Evolutionary conservation across 116 monocot genomes (phyloP).

Genomic region (Trichopus zeylanicus): DNA sequence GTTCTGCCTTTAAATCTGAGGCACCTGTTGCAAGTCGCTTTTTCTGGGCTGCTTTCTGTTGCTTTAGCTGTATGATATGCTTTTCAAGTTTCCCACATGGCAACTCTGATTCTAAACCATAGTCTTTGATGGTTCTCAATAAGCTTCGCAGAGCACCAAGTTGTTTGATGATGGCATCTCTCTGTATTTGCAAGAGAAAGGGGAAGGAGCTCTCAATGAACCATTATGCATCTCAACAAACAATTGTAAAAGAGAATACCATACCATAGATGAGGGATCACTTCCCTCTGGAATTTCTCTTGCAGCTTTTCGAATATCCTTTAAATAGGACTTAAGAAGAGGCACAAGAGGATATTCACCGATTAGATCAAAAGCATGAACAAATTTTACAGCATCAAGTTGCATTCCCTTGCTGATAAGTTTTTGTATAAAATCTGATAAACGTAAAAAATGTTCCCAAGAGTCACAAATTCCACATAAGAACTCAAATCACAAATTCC

Average conservation of each 20-base stretch:
- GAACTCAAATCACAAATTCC: too few species aligned
- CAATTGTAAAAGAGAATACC: conserved; percentile 2
- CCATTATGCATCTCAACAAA: not conserved
- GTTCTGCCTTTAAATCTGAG: conserved; percentile 13
- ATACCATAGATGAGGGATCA: conserved; percentile 42
- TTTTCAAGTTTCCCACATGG: conserved; percentile 25
- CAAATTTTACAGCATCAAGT: conserved; percentile 60
- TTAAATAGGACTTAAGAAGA: conserved; percentile 42
- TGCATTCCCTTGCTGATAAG: conserved; percentile 43
- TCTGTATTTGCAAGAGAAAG: conserved; percentile 26
- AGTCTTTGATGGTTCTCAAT: conserved; percentile 44
- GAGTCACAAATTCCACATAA: too few species aligned
- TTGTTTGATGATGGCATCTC: conserved; percentile 41
- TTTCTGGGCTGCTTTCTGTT: conserved; percentile 29
- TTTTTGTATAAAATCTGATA: conserved; percentile 64
- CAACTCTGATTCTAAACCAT: conserved; percentile 38
- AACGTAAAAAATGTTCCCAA: too few species aligned
- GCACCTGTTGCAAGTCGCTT: conserved; percentile 18
- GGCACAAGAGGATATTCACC: conserved; percentile 52
- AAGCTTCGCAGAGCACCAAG: conserved; percentile 37
- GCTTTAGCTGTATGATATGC: conserved; percentile 25
- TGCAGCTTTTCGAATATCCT: conserved; percentile 34
- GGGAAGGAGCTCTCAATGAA: not conserved
- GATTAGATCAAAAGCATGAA: conserved; percentile 39
- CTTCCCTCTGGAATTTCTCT: conserved; percentile 50